phyloP scores from a whole-genome alignment of 176 grass and related monocot species.

The maize (Zea mays) region DNA sequence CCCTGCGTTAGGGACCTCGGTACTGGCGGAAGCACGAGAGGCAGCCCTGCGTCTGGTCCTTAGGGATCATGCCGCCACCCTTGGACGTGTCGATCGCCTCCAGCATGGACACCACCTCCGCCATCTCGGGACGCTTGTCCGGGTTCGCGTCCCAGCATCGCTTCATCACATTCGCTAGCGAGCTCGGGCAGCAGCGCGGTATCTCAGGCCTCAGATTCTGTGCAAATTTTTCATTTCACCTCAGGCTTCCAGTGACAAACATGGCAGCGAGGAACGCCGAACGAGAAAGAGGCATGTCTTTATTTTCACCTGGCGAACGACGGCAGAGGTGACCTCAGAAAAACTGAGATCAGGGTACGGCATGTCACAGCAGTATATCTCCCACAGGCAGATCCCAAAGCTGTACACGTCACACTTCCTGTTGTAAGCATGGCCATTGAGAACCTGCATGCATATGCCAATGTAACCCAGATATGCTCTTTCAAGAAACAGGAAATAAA shows the following conservation, averaged over 20 bases:
- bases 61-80: conserved; percentile 90
- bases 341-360: conserved; percentile 98
- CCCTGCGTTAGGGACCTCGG: conserved; percentile 66
- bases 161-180: conserved; percentile 88
- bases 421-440: conserved; percentile 93
- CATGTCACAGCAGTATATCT: conserved; percentile 99
- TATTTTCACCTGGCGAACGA: conserved; percentile 81
- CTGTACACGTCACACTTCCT: conserved; percentile 99
- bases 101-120: conserved; percentile 85
- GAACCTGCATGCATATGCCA: conserved; percentile 64
- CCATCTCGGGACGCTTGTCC: conserved; percentile 89
- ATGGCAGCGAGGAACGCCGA: neutral
- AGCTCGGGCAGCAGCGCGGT: conserved; percentile 88
- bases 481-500: neutral
- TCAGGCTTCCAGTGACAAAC: conserved; percentile 10
- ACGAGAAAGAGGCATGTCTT: neutral
- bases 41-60: conserved; percentile 77
- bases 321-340: conserved; percentile 93
- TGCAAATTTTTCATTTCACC: neutral
- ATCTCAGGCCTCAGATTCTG: conserved; percentile 99
- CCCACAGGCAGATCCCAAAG: conserved; percentile 96
- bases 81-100: conserved; percentile 96
- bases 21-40: conserved; percentile 64
- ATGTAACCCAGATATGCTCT: neutral
- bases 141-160: conserved; percentile 95